Evolutionary conservation across 2,329 filamentous ascomycete species (phyloP), one percentile per base, ranked within the genome.

Genomic region (Epichloe amarillans): DNA sequence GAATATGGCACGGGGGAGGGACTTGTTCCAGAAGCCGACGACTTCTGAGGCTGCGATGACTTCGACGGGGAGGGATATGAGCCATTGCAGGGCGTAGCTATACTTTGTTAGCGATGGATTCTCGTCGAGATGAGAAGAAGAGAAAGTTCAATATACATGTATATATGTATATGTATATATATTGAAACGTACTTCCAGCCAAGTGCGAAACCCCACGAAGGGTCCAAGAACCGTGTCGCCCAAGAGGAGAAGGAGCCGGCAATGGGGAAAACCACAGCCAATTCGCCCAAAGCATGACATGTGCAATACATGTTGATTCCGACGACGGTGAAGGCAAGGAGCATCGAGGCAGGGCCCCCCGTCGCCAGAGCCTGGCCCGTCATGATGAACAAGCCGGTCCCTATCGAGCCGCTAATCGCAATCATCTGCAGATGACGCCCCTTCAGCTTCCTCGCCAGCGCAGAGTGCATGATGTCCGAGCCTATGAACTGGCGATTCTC

Each of bases 391-490:
- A 95, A 73, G 55, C 90, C 89, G 23, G 86, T 90, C 38, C 44
- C 49, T 51, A 95, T 95, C 12, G 86, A 91, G 43, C 89, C 89
- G 60, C 89, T 89, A 57, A 96, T 95, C 14, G 91, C 91, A 73
- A 96, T 96, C 91, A 96, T 96, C 72, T 96, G 90, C 63, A 96
- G 64, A 72, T 96, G 91, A 46, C 89, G 77, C 21, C 83, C 82
- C 69, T 93, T 91, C 57, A 95, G 69, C 64, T 81, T 83, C 61
- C 88, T 76, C 48, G 85, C 80, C 47, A 97, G 74, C 8, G 84
- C 80, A 44, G 86, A 83, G 56, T 83, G 76, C 3, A 87, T 84
- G 2, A 88, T 90, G 61, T 89, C 83, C 56, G 87, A 69, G 62
- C 87, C 77, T 46, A 77, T 80, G 57, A 69, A 67, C 23, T 71